A percentile compares a stretch with the other conserved stretches of the same genome.
These are phyloP conservation scores for Kodamaea fukazawae DNA, from an alignment of 805 yeast species.

Conservation along the genomic window DNA sequence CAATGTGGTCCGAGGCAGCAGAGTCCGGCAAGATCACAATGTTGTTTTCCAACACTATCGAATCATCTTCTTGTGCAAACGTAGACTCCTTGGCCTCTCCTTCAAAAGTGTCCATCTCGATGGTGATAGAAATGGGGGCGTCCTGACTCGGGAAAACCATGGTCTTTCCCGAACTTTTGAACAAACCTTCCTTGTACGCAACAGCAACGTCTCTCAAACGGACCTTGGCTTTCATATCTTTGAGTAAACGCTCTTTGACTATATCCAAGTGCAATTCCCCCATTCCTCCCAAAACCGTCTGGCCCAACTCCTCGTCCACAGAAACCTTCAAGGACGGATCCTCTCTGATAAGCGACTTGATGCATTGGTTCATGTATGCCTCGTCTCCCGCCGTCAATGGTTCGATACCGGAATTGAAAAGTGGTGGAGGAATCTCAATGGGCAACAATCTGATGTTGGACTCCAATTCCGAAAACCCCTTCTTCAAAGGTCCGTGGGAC, in stretches of 20 bases:
- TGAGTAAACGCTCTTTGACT: constrained; percentile 72
- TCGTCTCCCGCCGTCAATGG: constrained; percentile 83
- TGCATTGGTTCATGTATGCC: constrained; percentile 66
- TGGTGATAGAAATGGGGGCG: constrained; percentile 21
- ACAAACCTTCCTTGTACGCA: constrained; percentile 75
- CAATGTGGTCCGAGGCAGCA: constrained; percentile 28
- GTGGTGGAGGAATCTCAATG: constrained; percentile 86
- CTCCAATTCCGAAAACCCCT: constrained; percentile 44
- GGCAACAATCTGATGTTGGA: constrained; percentile 59
- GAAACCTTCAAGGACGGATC: constrained; percentile 82
- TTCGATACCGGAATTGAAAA: constrained; percentile 79
- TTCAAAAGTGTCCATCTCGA: constrained; percentile 37
- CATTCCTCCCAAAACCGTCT: constrained; percentile 90
- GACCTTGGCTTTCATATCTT: constrained; percentile 78
- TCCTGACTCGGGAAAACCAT: constrained; percentile 14
- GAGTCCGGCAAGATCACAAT: constrained; percentile 35
- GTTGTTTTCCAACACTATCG: constrained; percentile 46
- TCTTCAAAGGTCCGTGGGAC: constrained; percentile 51
- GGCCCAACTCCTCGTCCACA: constrained; percentile 83
- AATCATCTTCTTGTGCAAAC: constrained; percentile 40
- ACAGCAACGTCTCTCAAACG: constrained; percentile 83
- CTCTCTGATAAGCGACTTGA: constrained; percentile 67
- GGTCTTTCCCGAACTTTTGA: constrained; percentile 1
- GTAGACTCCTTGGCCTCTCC: constrained; percentile 31
- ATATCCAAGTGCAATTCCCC: constrained; percentile 95